phyloP scores from a whole-genome alignment of 2,329 filamentous ascomycete genomes.

The Fusarium abutilonis region DNA sequence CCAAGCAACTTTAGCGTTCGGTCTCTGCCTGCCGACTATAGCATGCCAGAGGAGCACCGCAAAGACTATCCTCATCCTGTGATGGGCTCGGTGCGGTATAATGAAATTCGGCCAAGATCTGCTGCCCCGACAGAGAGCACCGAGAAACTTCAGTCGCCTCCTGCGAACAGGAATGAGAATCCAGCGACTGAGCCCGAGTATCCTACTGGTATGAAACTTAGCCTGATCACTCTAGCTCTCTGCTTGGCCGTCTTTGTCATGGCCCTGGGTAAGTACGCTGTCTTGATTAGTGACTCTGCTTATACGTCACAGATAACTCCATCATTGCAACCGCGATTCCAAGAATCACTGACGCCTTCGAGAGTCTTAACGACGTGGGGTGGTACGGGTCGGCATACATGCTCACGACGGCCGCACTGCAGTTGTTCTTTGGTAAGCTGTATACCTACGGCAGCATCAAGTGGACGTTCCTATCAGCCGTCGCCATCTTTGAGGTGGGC shows the following conservation, averaged over 20 bases:
- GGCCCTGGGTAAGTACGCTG: constrained; percentile 48
- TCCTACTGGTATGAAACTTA: constrained; percentile 43
- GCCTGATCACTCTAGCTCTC: constrained; percentile 51
- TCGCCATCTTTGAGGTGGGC: constrained; percentile 56
- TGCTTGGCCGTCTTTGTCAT: constrained; percentile 55
- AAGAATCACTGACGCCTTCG: constrained; percentile 55
- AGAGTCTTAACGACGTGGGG: constrained; percentile 58
- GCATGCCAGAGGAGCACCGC: constrained; percentile 17
- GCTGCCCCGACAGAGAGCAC: constrained; percentile 39
- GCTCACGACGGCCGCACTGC: constrained; percentile 54
- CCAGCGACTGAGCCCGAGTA: constrained; percentile 31
- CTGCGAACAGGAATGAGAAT: background rate
- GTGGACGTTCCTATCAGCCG: constrained; percentile 51
- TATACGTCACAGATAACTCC: constrained; percentile 47
- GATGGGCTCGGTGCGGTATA: constrained; percentile 40
- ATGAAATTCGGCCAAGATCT: constrained; percentile 33
- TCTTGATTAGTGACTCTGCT: background rate
- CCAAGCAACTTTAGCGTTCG: constrained; percentile 39
- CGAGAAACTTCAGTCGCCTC: constrained; percentile 43
- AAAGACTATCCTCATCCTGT: constrained; percentile 37
- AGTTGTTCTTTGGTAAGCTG: constrained; percentile 54
- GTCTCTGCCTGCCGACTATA: constrained; percentile 32
- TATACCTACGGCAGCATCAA: constrained; percentile 59
- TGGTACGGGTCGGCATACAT: constrained; percentile 61
- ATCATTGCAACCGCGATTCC: constrained; percentile 59